phyloP scores from a whole-genome alignment of 306 rosid genomes.

The Quercus robur region DNA sequence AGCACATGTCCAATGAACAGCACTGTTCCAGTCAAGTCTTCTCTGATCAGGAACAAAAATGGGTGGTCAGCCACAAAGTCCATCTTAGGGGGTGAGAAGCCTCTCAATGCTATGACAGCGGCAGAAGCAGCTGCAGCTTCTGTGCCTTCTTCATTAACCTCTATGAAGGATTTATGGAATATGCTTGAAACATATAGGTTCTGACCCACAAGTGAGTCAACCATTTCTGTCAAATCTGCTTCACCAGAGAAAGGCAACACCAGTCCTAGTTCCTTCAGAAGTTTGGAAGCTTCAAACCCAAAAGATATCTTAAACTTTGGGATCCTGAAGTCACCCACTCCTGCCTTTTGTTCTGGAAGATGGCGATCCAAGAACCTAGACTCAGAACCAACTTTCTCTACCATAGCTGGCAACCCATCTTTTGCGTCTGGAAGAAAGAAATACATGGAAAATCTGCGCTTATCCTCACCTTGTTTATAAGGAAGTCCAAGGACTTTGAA shows the following conservation, averaged over 20 bases:
- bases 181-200: conserved; percentile 49
- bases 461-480: conserved; percentile 60
- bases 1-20: conserved; percentile 74
- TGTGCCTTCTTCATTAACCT: conserved; percentile 88
- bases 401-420: conserved; percentile 63
- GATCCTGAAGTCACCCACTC: conserved; percentile 63
- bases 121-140: conserved; percentile 75
- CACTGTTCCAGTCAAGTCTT: conserved; percentile 58
- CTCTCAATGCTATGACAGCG: conserved; percentile 8
- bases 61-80: conserved; percentile 88
- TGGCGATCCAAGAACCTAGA: conserved; percentile 48
- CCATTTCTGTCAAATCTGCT: conserved; percentile 67
- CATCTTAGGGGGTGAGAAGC: background rate
- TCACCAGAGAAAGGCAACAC: conserved; percentile 52
- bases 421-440: conserved; percentile 66
- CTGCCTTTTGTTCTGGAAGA: conserved; percentile 36
- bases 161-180: conserved; percentile 63
- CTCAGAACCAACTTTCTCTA: conserved; percentile 52
- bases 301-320: conserved; percentile 80
- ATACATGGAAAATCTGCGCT: conserved; percentile 62
- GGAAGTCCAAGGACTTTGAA: conserved; percentile 74
- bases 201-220: conserved; percentile 46
- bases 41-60: conserved; percentile 65
- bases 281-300: conserved; percentile 48
- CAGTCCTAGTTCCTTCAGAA: conserved; percentile 60